Evolutionary conservation across 768 basidiomycete species (phyloP), one percentile per base, ranked within the genome.

Genomic region (Daedaleopsis nitida): DNA sequence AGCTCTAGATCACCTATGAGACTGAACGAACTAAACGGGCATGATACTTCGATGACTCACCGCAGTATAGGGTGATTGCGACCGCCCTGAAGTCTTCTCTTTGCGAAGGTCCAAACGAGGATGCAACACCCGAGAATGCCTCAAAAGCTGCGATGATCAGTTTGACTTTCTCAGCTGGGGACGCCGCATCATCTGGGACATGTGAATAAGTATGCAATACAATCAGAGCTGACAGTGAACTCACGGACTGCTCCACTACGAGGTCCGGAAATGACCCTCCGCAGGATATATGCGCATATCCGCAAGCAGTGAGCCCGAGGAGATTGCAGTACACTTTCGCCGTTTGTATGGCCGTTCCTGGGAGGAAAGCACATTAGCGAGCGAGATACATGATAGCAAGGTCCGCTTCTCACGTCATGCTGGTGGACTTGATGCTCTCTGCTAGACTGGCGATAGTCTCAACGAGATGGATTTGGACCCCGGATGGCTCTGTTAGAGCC

Each of bases 401-500:
- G n/a, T 19, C 0, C 3, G n/a, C n/a, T n/a, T 51, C 58, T 37
- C 3, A 60, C 58, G 52, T 54, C 17, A 47, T 27, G 39, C 24
- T 42, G n/a, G 27, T 50, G 12, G 57, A 52, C 45, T 58, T 65
- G 48, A 65, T 55, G 57, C 52, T 70, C 12, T 66, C 72, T 5
- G 87, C 86, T 59, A 75, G 64, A 35, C 66, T 69, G 5, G 65
- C 69, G 2, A 73, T 69, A 19, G 90, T 83, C 63, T 90, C 88
- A 2, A 92, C 77, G 21, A 98, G 80, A 57, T 89, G 83, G 0
- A 83, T 76, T 67, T 94, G 90, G 34, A 93, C 82, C 0, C 68
- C 76, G 1, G 92, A 86, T 0, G 87, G 78, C 69, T 96, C 95
- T 0, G 91, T 91, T 82, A 98, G 86, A 0, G 89, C 92, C 75